Evolutionary conservation across 768 basidiomycete species (phyloP), one percentile per base, ranked within the genome.

Genomic region (Mycena galericulata): DNA sequence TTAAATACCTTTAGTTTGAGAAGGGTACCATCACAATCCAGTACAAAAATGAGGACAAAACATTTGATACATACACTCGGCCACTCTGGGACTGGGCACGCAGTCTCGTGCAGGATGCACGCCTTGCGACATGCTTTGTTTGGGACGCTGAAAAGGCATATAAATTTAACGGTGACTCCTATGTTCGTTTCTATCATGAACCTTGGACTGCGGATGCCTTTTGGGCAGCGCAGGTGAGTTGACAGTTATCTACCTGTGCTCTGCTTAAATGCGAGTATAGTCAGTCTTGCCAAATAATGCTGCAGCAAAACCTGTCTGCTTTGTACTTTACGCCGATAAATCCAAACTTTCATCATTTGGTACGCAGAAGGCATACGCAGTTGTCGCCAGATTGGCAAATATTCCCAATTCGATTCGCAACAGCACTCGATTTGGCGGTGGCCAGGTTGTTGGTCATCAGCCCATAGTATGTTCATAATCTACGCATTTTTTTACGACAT

Each of bases 191-290:
- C 54, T 59, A 78, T 30, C 67, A 81, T 59, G 80, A 85, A 46
- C 82, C 82, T 9, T 82, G 81, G 78, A 82, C 80, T n/a, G 82
- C 77, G 2, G 60, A 82, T 41, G n/a, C 45, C 9, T 85, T 75
- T 32, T 84, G 81, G 82, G 68, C 80, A 6, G 72, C 79, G 6
- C 80, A 84, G 74, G 83, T 82, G 65, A 32, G 72, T 50, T 4
- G 29, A 30, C 10, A 6, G 8, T 20, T 17, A 2, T 59, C 12
- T 32, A 10, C 24, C 10, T 1, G 18, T 30, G 4, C 17, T 41
- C 38, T 4, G 4, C 17, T 46, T 20, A 11, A 36, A n/a, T 5
- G 2, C 15, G 22, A 43, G 4, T 45, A 6, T 32, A 67, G 60
- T 49, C 60, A 1, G 14, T 20, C 4, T 41, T 62, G 12, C 60